phyloP scores from a whole-genome alignment of 371 early-diverging fungal species.

The Nosema muscidifuracis region DNA sequence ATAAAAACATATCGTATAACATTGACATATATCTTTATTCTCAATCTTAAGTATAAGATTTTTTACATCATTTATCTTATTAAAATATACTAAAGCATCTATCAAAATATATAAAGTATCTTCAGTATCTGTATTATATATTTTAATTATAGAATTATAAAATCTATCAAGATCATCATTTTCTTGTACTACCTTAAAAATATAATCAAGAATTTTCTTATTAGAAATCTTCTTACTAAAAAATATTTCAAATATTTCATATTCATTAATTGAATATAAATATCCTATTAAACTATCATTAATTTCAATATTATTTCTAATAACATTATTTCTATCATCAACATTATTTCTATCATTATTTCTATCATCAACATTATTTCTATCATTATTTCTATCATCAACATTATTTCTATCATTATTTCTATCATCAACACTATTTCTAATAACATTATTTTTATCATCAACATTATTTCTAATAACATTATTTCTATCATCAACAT shows the following conservation, averaged over 20 bases:
- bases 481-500: no score
- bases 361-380: no score
- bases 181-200: not conserved
- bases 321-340: no score
- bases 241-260: conserved; percentile 3
- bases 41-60: conserved; percentile 2
- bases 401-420: no score
- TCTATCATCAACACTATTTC: no score
- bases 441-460: no score
- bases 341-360: no score
- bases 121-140: not conserved
- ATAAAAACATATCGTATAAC: conserved; percentile 29
- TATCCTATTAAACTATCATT: conserved; percentile 13
- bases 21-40: conserved; percentile 13
- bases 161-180: conserved; percentile 12
- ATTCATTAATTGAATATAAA: conserved; percentile 32
- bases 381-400: no score
- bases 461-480: no score
- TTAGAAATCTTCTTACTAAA: not conserved
- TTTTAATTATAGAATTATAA: not conserved
- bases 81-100: conserved; percentile 26
- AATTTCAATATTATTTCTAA: no score
- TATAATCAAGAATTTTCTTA: not conserved
- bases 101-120: conserved; percentile 13
- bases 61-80: conserved; percentile 10